These are phyloP conservation scores for Petasospora fabianii DNA, from an alignment of 1,139 yeast genomes.

Conservation along the genomic window DNA sequence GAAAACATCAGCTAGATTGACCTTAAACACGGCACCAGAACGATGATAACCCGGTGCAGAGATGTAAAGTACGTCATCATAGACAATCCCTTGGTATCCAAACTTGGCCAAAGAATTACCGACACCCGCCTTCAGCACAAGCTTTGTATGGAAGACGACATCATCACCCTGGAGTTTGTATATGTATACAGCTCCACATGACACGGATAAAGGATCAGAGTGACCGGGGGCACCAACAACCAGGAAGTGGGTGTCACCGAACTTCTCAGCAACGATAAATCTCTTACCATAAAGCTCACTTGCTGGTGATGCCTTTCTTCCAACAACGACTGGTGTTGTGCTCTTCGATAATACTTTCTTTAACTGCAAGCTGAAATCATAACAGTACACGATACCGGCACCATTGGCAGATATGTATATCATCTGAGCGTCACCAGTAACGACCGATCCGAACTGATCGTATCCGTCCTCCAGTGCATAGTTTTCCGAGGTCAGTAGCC, in stretches of 20 bases:
- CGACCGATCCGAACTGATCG: constrained; percentile 37
- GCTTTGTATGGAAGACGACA: constrained; percentile 12
- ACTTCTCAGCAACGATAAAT: constrained; percentile 27
- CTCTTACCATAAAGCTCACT: constrained; percentile 31
- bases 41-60: constrained; percentile 39
- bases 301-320: constrained; percentile 23
- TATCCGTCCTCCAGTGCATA: constrained; percentile 24
- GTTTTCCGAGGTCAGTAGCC: constrained; percentile 24
- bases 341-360: constrained; percentile 10
- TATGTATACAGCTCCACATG: constrained; percentile 39
- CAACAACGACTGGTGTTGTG: background rate
- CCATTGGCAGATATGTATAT: constrained; percentile 33
- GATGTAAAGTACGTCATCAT: constrained; percentile 28
- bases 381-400: constrained; percentile 32
- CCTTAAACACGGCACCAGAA: constrained; percentile 44
- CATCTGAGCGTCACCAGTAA: constrained; percentile 25
- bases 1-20: constrained; percentile 28
- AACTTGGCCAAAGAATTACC: constrained; percentile 28
- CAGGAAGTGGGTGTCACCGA: constrained; percentile 26
- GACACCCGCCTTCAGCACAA: constrained; percentile 18
- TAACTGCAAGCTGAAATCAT: constrained; percentile 7
- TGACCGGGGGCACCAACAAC: constrained; percentile 27
- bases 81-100: constrained; percentile 33
- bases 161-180: constrained; percentile 24
- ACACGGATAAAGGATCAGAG: constrained; percentile 22